These are phyloP conservation scores for Ophidiomyces ophidiicola DNA, from an alignment of 2,329 filamentous ascomycete species.

Conservation along the genomic window DNA sequence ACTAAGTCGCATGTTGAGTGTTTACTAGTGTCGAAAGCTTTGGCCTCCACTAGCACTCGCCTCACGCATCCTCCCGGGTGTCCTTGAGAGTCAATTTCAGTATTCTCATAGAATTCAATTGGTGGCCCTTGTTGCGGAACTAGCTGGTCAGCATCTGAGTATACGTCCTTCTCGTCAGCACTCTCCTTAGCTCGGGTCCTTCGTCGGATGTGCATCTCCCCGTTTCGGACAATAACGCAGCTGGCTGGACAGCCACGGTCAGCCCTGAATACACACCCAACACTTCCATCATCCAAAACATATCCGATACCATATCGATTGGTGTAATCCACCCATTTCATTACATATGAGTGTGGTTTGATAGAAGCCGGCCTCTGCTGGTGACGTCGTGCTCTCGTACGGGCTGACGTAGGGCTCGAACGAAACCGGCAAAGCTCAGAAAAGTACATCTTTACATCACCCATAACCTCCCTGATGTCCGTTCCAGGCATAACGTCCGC, in stretches of 20 bases:
- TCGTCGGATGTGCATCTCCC: constrained; percentile 36
- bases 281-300: constrained; percentile 39
- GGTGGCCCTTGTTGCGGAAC: constrained; percentile 32
- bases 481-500: constrained; percentile 29
- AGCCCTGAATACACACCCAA: constrained; percentile 40
- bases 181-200: constrained; percentile 32
- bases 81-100: constrained; percentile 23
- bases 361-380: constrained; percentile 19
- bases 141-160: constrained; percentile 34
- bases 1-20: background rate
- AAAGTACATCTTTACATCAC: constrained; percentile 30
- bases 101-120: constrained; percentile 40
- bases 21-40: constrained; percentile 29
- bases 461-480: constrained; percentile 30
- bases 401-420: constrained; percentile 5
- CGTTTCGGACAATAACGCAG: constrained; percentile 36
- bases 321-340: constrained; percentile 44
- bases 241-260: constrained; percentile 34
- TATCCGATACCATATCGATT: constrained; percentile 42
- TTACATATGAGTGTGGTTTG: constrained; percentile 35
- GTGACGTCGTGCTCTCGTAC: constrained; percentile 19
- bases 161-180: constrained; percentile 19
- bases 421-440: constrained; percentile 26
- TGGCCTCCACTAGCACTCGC: constrained; percentile 30
- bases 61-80: constrained; percentile 27